Conservation (phyloP, 768 basidiomycete genomes). For the Nidularia sp. region DNA sequence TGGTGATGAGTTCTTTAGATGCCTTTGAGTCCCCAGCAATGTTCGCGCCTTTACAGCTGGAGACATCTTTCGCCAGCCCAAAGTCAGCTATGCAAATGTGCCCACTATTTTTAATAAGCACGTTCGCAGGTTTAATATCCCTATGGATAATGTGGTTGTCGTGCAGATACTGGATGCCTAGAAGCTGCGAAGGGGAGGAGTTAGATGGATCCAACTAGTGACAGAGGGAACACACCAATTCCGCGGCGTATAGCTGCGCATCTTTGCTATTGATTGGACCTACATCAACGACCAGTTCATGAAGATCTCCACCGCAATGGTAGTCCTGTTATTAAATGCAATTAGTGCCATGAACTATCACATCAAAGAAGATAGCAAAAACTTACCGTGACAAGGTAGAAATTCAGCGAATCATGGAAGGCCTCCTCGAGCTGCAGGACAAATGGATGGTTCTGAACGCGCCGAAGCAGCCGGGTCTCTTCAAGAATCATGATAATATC, state of each 20-base stretch:
- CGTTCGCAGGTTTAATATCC: constrained; percentile 27
- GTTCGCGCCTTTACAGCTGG: too few relatives aligned
- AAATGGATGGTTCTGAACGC: constrained; percentile 15
- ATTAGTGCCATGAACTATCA: neutral
- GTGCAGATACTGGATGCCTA: constrained; percentile 24
- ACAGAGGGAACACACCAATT: neutral
- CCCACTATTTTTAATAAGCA: constrained; percentile 22
- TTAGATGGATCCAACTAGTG: neutral
- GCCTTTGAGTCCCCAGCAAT: too few relatives aligned
- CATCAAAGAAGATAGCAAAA: neutral
- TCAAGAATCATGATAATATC: constrained; percentile 9
- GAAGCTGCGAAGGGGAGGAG: constrained; percentile 12
- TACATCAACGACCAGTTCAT: neutral
- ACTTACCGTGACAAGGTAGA: constrained; percentile 20
- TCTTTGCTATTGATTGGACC: neutral
- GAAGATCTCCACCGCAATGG: neutral
- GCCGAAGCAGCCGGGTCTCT: constrained; percentile 14
- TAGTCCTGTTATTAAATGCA: neutral
- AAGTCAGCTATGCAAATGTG: constrained; percentile 28
- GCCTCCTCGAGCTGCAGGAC: constrained; percentile 15
- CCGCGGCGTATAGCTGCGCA: neutral
- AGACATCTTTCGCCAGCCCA: constrained; percentile 24
- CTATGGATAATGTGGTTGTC: constrained; percentile 26
- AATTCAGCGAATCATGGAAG: constrained; percentile 15
- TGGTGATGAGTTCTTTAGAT: too few relatives aligned